Conservation (phyloP, 2,329 filamentous ascomycete genomes). For the Colletotrichum lindemuthianum region DNA sequence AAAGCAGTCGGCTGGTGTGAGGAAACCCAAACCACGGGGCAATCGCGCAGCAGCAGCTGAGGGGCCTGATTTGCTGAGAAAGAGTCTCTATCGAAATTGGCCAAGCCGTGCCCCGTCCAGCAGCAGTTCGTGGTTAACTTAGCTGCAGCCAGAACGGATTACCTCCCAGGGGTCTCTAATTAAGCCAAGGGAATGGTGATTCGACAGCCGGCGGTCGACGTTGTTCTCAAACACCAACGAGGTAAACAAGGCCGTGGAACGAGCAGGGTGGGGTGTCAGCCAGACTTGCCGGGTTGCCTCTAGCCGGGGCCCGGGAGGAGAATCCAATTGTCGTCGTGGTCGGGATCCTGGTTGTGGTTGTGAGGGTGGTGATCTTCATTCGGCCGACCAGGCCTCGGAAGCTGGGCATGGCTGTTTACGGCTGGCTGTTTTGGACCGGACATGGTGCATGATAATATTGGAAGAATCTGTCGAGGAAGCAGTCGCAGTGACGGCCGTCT, state of each 20-base stretch:
- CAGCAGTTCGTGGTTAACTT: slow-evolving; percentile 4
- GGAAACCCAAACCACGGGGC: no score
- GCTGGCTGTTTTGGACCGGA: background rate
- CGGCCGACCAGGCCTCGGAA: slow-evolving; percentile 26
- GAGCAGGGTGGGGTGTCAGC: slow-evolving; percentile 17
- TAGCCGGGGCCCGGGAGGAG: slow-evolving; percentile 14
- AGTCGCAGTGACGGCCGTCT: no score
- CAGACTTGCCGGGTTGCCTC: slow-evolving; percentile 14
- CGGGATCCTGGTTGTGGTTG: background rate
- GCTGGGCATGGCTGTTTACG: slow-evolving; percentile 13
- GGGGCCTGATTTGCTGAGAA: slow-evolving; percentile 12
- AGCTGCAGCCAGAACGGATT: slow-evolving; percentile 12
- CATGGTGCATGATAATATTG: background rate
- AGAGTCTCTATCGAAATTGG: slow-evolving; percentile 20
- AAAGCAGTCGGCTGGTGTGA: background rate
- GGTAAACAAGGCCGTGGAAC: slow-evolving; percentile 21
- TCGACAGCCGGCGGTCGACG: slow-evolving; percentile 3
- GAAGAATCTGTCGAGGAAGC: background rate
- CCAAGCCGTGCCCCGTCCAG: background rate
- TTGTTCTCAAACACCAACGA: background rate
- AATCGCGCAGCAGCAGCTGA: no score
- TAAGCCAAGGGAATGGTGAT: slow-evolving; percentile 31
- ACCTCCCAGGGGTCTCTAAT: slow-evolving; percentile 27
- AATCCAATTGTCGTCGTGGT: background rate
- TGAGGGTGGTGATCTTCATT: slow-evolving; percentile 28